These are phyloP conservation scores for Erigeron canadensis DNA, from an alignment of 129 eudicot genomes.

Conservation along the genomic window DNA sequence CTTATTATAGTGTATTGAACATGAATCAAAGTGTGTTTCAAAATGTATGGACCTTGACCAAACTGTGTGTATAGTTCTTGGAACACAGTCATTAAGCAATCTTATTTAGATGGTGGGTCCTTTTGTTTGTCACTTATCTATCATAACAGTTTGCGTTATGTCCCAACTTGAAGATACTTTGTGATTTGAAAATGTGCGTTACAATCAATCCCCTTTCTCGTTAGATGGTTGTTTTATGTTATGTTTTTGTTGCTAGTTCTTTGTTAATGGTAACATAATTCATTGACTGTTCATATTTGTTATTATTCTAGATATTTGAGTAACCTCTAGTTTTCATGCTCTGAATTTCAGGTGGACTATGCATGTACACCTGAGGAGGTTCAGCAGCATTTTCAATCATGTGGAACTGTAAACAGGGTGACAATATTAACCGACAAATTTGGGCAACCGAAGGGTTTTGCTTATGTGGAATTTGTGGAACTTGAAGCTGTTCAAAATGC, in stretches of 20 bases:
- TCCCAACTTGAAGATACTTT: background rate
- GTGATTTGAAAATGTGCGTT: background rate
- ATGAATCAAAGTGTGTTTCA: background rate
- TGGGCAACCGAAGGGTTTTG: constrained; percentile 95
- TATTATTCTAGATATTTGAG: constrained; percentile 6
- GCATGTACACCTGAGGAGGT: constrained; percentile 96
- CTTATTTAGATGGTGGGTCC: background rate
- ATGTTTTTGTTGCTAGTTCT: background rate
- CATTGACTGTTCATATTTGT: constrained; percentile 7
- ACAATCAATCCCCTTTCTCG: background rate
- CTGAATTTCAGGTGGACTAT: constrained; percentile 73
- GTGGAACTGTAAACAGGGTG: constrained; percentile 87
- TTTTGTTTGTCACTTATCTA: background rate
- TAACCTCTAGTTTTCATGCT: constrained; percentile 9
- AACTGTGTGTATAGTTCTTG: background rate
- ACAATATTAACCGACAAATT: constrained; percentile 85
- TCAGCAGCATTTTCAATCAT: constrained; percentile 85
- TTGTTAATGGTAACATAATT: background rate
- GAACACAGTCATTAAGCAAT: constrained; percentile 2
- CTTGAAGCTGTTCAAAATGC: constrained; percentile 82
- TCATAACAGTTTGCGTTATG: background rate
- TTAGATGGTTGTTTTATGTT: background rate
- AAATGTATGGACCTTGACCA: background rate
- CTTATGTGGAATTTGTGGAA: constrained; percentile 82
- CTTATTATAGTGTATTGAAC: background rate